phyloP scores from a whole-genome alignment of 23 red algal species.

The Gracilaria domingensis region DNA sequence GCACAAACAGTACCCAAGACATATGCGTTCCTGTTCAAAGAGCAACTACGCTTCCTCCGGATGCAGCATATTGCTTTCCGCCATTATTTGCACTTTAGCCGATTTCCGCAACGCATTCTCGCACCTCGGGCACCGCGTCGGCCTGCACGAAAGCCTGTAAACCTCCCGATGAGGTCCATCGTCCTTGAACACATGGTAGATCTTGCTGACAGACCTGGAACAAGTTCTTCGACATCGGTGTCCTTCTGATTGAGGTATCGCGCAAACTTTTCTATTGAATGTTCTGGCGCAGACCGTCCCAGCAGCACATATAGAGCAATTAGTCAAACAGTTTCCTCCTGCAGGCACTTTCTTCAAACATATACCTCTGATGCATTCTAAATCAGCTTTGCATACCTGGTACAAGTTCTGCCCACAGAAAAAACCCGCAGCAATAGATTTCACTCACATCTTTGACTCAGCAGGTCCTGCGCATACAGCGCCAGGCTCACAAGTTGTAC shows the following conservation, averaged over 20 bases:
- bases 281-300: constrained; percentile 41
- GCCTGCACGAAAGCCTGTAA: no score
- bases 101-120: not conserved
- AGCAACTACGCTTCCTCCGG: not conserved
- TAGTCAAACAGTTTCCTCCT: not conserved
- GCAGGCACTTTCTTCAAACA: constrained; percentile 9
- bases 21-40: not conserved
- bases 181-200: constrained; percentile 4
- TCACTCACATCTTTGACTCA: constrained; percentile 25
- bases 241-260: not conserved
- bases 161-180: not conserved
- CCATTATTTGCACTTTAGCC: not conserved
- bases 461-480: constrained; percentile 20
- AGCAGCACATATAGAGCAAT: not conserved
- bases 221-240: not conserved
- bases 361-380: constrained; percentile 21
- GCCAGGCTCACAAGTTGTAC: not conserved
- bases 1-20: constrained; percentile 38
- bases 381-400: constrained; percentile 21
- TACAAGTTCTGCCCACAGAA: constrained; percentile 38
- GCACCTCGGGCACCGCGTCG: not conserved
- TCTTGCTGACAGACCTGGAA: constrained; percentile 20
- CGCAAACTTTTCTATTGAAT: not conserved
- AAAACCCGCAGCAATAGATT: not conserved
- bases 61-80: constrained; percentile 26